Conservation (phyloP, 1,139 yeast genomes). For the Yamadazyma diospyri region DNA sequence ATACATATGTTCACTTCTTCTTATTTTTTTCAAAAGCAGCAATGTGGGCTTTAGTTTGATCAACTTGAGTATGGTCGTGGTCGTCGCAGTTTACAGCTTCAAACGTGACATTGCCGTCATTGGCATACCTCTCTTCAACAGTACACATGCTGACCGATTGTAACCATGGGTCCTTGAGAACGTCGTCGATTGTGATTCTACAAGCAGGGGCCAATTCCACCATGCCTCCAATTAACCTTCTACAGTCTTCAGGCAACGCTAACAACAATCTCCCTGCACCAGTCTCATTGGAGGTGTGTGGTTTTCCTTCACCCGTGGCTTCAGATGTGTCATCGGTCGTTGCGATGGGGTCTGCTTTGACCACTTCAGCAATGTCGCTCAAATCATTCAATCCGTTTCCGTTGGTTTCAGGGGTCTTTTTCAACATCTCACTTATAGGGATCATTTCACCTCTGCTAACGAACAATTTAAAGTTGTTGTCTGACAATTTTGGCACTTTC, state of each 20-base stretch:
- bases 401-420: constrained; percentile 32
- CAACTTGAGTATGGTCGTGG: constrained; percentile 85
- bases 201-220: constrained; percentile 82
- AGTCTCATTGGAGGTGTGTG: constrained; percentile 55
- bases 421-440: constrained; percentile 39
- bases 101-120: constrained; percentile 31
- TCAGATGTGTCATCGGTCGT: background rate
- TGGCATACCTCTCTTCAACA: constrained; percentile 38
- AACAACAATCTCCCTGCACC: constrained; percentile 69
- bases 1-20: constrained; percentile 39
- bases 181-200: constrained; percentile 79
- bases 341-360: too few relatives aligned
- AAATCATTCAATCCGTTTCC: constrained; percentile 20
- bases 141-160: constrained; percentile 62
- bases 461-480: constrained; percentile 73
- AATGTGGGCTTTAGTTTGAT: constrained; percentile 91
- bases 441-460: constrained; percentile 47
- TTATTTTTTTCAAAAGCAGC: constrained; percentile 85
- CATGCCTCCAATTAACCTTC: constrained; percentile 66
- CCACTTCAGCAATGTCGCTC: constrained; percentile 33
- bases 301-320: constrained; percentile 19
- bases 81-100: constrained; percentile 43
- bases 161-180: constrained; percentile 79
- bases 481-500: constrained; percentile 90
- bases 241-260: constrained; percentile 68